Percentiles rank a stretch among this genome's conserved stretches.
These are phyloP conservation scores for Tubosaeta sp. DNA, from an alignment of 768 basidiomycete genomes.

Conservation along the genomic window DNA sequence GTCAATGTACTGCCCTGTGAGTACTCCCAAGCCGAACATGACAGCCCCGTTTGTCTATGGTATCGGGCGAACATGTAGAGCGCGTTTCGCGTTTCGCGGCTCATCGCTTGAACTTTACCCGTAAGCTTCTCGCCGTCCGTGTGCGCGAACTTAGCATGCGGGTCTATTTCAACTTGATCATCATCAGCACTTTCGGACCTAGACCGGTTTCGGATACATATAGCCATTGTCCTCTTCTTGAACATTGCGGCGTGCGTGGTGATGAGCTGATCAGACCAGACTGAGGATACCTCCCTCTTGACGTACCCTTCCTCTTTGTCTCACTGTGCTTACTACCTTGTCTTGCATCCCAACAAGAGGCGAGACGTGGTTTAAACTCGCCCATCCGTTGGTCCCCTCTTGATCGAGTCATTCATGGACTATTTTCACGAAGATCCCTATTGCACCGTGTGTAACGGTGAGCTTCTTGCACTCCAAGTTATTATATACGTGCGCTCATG, in stretches of 20 bases:
- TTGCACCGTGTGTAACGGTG: conserved; percentile 13
- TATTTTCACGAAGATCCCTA: conserved; percentile 14
- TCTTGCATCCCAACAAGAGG: conserved; percentile 33
- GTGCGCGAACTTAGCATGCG: conserved; percentile 17
- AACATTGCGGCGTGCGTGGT: conserved; percentile 13
- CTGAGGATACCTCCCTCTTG: conserved; percentile 12
- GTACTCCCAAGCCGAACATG: conserved; percentile 5
- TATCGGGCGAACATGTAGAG: conserved; percentile 8
- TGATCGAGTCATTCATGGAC: conserved; percentile 2
- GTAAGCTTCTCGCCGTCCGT: conserved; percentile 1
- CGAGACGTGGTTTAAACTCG: conserved; percentile 11
- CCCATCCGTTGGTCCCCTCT: neutral
- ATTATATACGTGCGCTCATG: conserved; percentile 1
- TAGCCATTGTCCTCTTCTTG: conserved; percentile 29
- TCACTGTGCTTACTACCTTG: conserved; percentile 31
- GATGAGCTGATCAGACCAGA: conserved; percentile 15
- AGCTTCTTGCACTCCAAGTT: neutral
- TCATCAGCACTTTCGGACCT: conserved; percentile 23
- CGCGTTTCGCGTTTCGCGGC: conserved; percentile 9
- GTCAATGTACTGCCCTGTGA: conserved; percentile 6
- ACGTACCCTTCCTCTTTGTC: conserved; percentile 21
- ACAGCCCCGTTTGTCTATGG: conserved; percentile 1
- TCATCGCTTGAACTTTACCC: conserved; percentile 11
- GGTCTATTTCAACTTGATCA: conserved; percentile 14
- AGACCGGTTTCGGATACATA: conserved; percentile 34